Conservation (phyloP, 768 basidiomycete genomes). For the Leccinum fibrillosum region DNA sequence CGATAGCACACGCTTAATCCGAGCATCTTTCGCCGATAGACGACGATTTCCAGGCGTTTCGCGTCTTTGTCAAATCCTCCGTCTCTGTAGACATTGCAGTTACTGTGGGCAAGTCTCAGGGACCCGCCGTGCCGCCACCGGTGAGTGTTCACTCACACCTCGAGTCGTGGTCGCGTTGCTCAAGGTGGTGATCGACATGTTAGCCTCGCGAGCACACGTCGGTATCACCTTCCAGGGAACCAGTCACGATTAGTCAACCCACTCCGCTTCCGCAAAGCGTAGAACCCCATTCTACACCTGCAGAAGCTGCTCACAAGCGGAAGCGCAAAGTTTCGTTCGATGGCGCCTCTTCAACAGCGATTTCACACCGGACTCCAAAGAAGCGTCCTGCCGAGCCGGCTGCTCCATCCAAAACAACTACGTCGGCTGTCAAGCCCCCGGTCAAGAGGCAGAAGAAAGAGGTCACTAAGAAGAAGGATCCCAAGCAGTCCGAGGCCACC, state of each 20-base stretch:
- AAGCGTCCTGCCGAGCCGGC: background rate
- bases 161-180: background rate
- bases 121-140: background rate
- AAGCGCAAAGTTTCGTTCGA: conserved; percentile 27
- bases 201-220: background rate
- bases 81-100: conserved; percentile 39
- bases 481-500: background rate
- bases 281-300: background rate
- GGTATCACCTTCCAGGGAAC: background rate
- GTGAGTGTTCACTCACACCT: conserved; percentile 6
- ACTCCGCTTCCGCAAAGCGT: background rate
- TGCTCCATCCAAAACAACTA: background rate
- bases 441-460: conserved; percentile 20
- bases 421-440: background rate
- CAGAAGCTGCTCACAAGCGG: conserved; percentile 9
- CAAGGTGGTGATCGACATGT: background rate
- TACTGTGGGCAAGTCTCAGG: conserved; percentile 11
- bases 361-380: background rate
- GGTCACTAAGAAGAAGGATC: background rate
- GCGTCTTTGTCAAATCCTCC: conserved; percentile 39
- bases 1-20: background rate
- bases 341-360: background rate
- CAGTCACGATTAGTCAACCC: background rate
- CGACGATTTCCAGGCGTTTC: conserved; percentile 78
- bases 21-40: conserved; percentile 38